Evolutionary conservation across 257 asterid species (phyloP), one percentile per base, ranked within the genome.

Genomic region (Voacanga thouarsii): DNA sequence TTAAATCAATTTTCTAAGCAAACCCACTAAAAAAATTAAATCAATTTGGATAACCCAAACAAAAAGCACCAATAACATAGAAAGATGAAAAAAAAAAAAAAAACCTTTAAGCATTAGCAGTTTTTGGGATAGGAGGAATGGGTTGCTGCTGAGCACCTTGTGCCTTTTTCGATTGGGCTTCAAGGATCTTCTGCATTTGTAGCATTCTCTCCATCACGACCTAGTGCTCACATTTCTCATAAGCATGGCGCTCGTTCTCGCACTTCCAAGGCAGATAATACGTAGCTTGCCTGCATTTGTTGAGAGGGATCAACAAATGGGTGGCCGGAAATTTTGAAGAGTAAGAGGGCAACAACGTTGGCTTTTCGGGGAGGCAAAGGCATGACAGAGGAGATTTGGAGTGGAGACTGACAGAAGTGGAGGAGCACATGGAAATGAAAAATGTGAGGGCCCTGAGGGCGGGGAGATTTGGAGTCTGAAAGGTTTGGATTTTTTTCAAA

Each of bases 181-280:
- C 94, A n/a, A 97, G 97, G 89, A 92, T 91, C 96, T 91, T 92
- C 94, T 90, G 93, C 99, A 93, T 91, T 89, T 93, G 97, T 18
- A 95, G 96, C 99, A 95, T 93, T 78, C 98, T 89, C 77, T 95
- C 98, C 99, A 95, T 95, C 23, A 95, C 96, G 78, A 95, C 97
- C 84, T 93, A 98, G 90, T 95, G 93, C 72, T 76, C 97, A 77
- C 99, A 95, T 86, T 95, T 95, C 81, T 95, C 97, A 23, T 95
- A 95, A 43, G 88, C 7, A 79, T 91, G 98, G 80, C 98, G 95
- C 81, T 93, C 97, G 14, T 83, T 50, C 80, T 84, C 97, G 80
- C 98, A 93, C 88, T 94, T 94, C 98, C 99, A 94, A 0, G 99
- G 99, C n/a, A 92, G 89, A 80, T 80, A 94, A 75, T 89, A 70